Conservation (phyloP, 2,329 filamentous ascomycete genomes). For the Alternaria sp. region DNA sequence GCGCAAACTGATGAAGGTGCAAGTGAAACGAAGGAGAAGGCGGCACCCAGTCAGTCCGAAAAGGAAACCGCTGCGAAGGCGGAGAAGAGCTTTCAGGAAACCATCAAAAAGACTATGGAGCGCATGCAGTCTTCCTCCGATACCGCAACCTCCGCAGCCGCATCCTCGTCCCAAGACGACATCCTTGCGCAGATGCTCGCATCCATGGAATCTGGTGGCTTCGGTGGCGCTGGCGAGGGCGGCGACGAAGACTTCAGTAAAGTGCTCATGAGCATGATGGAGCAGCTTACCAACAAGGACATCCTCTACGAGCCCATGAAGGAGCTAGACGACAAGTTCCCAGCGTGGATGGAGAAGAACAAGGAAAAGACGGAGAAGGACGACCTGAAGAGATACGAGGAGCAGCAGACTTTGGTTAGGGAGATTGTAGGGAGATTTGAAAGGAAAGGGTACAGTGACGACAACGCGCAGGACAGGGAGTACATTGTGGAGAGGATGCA, state of each 20-base stretch:
- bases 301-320: conserved; percentile 99
- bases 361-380: conserved; percentile 68
- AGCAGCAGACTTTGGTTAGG: conserved; percentile 78
- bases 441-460: conserved; percentile 79
- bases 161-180: conserved; percentile 70
- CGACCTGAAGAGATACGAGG: conserved; percentile 80
- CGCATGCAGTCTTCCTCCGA: conserved; percentile 91
- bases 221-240: conserved; percentile 59
- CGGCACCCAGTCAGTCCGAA: conserved; percentile 9
- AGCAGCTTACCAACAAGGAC: conserved; percentile 97
- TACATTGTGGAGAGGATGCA: conserved; percentile 99
- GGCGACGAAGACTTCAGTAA: conserved; percentile 89
- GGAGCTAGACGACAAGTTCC: conserved; percentile 92
- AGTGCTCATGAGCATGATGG: conserved; percentile 98
- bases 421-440: conserved; percentile 94
- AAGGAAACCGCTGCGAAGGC: conserved; percentile 46
- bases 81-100: conserved; percentile 85
- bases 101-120: conserved; percentile 92
- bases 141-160: conserved; percentile 79
- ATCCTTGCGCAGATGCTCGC: conserved; percentile 92
- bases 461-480: conserved; percentile 80
- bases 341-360: conserved; percentile 85
- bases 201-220: conserved; percentile 75
- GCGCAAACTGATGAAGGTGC: conserved; percentile 24
- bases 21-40: conserved; percentile 20